phyloP scores from a whole-genome alignment of 495 filamentous ascomycete species.

The Podospora appendiculata region DNA sequence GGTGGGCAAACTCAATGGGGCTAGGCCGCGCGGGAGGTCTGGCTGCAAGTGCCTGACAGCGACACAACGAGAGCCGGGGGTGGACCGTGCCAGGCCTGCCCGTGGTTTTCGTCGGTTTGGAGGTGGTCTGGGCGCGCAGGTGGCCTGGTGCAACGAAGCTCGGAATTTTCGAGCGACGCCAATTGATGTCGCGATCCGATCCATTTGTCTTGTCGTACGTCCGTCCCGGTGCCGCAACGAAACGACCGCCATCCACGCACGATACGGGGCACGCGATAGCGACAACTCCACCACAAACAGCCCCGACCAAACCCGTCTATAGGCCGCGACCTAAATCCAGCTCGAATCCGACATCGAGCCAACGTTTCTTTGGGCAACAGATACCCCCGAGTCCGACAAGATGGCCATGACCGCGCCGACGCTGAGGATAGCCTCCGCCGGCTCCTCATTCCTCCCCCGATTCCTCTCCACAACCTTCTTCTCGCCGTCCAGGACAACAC shows the following conservation, averaged over 20 bases:
- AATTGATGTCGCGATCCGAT: slow-evolving; percentile 3
- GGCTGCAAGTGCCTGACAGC: background rate
- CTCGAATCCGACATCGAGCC: too few relatives aligned
- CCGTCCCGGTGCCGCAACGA: background rate
- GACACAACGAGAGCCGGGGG: slow-evolving; percentile 8
- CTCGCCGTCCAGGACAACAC: slow-evolving; percentile 31
- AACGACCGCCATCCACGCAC: background rate
- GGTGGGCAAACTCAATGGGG: slow-evolving; percentile 17
- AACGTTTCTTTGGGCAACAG: too few relatives aligned
- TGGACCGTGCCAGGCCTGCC: slow-evolving; percentile 22
- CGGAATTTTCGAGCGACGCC: slow-evolving; percentile 15
- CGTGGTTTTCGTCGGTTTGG: background rate
- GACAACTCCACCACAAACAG: background rate
- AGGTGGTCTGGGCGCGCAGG: too few relatives aligned
- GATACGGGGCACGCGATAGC: background rate
- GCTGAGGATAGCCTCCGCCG: slow-evolving; percentile 19
- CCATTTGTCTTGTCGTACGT: too few relatives aligned
- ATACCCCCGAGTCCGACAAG: too few relatives aligned
- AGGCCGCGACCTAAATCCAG: too few relatives aligned
- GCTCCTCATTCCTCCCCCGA: slow-evolving; percentile 23
- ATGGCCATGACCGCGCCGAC: slow-evolving; percentile 35
- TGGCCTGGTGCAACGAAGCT: background rate
- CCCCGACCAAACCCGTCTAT: background rate
- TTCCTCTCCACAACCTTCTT: slow-evolving; percentile 31
- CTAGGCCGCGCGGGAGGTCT: slow-evolving; percentile 3